Base-by-base conservation (phyloP, 2,329 filamentous ascomycete species). In the Trichoderma guizhouense region DNA sequence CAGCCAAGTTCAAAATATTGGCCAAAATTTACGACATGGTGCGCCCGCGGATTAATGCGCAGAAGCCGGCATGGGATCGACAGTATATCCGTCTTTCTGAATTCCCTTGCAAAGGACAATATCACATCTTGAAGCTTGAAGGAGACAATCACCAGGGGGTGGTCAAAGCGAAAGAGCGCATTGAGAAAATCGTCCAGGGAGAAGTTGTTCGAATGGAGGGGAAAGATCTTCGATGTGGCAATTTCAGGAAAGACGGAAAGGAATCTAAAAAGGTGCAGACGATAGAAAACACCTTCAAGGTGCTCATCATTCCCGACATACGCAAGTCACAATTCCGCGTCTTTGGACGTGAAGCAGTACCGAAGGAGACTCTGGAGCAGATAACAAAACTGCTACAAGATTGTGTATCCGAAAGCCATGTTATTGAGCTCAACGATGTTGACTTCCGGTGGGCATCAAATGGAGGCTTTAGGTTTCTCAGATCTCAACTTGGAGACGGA, bases 1-100 rank as follows among this genome's bases (percentile, higher is more conserved):
- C 80, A 0, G 79, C 79, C 14, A 81, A 79, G 60, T 81, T 84
- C 72, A 84, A 83, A 63, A 76, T 85, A n/a, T 72, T 75, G 2
- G 75, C 67, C 2, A 72, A 73, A 1, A 77, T 85, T 5, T 83
- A 81, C 69, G 61, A 74, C 1, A 80, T 78, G 8, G 73, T 82
- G 2, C 74, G 79, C 61, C 36, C 28, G 2, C 76, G 74, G 18
- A 76, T 85, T 5, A 74, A 78, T 11, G n/a, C 47, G 6, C 39
- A 65, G 14, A 60, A 58, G 30, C 9, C 14, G 15, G 4, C n/a
- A 2, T 72, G 71, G 71, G 47, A 43, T 43, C 43, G 32, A 0
- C 30, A 72, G n/a, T 36, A 36, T 3, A 63, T 70, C 9, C n/a
- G 30, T 14, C n/a, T 32, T 36, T 64, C 32, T 15, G 58, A 32